Percentiles rank a stretch among this genome's conserved stretches.
Evolutionary conservation across 257 asterid genomes (phyloP).

Genomic region (Penstemon davidsonii): DNA sequence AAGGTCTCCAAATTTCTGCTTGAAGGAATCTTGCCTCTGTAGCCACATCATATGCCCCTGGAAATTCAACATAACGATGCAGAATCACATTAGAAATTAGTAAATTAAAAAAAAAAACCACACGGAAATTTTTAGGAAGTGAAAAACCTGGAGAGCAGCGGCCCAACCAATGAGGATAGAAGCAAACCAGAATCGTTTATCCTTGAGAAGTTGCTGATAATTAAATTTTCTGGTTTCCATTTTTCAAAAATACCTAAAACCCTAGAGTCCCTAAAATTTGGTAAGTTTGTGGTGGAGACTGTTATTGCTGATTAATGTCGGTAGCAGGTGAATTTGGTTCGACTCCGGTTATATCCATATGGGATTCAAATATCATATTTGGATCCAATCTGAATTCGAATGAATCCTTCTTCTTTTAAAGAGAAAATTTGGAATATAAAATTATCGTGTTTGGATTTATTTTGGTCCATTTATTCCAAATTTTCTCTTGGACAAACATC

Average conservation of each 20-base stretch:
- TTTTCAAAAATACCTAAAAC: conserved; percentile 4
- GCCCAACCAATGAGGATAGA: conserved; percentile 83
- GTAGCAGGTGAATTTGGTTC: background rate
- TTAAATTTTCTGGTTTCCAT: conserved; percentile 56
- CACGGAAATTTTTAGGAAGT: background rate
- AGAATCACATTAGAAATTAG: background rate
- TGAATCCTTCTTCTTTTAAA: no score
- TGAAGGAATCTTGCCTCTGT: conserved; percentile 79
- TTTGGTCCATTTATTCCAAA: no score
- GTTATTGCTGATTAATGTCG: no score
- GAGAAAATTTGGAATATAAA: no score
- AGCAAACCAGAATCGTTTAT: conserved; percentile 71
- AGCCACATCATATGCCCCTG: conserved; percentile 97
- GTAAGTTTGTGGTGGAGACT: background rate
- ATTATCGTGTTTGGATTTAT: no score
- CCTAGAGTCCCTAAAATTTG: background rate
- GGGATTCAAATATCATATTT: no score
- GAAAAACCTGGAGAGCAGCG: conserved; percentile 76
- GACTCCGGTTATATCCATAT: no score
- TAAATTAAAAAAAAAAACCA: background rate
- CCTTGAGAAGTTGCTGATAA: conserved; percentile 58
- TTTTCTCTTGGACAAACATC: no score
- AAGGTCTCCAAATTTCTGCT: conserved; percentile 62
- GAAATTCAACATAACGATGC: background rate
- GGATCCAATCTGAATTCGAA: no score